Conservation (phyloP, 1,284 basidiomycete genomes). For the Ustilago bromivora region DNA sequence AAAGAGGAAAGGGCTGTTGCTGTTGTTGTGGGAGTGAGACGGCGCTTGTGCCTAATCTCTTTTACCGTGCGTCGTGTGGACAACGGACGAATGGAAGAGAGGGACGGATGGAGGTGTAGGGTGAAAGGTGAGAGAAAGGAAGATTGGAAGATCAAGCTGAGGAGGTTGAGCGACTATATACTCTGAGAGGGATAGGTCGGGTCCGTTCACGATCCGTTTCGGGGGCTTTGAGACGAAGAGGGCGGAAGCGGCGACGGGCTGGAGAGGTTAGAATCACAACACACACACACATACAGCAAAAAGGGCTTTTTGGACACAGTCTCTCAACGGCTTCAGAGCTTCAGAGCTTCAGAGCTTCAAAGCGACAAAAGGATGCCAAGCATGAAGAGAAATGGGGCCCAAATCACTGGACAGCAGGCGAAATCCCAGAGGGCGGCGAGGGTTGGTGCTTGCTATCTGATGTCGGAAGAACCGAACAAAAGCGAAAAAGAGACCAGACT, state of each 20-base stretch:
- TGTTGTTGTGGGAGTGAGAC: constrained; percentile 21
- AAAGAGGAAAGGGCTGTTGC: constrained; percentile 15
- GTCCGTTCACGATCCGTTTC: background rate
- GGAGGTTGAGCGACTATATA: constrained; percentile 34
- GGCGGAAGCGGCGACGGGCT: constrained; percentile 1
- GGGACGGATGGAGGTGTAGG: constrained; percentile 9
- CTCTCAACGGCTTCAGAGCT: background rate
- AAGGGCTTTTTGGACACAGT: constrained; percentile 6
- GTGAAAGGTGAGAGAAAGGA: constrained; percentile 24
- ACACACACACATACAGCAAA: constrained; percentile 1
- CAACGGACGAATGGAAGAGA: constrained; percentile 21
- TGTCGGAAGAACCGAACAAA: constrained; percentile 42
- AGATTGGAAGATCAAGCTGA: constrained; percentile 1
- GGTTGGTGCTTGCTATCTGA: background rate
- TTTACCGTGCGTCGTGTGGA: constrained; percentile 20
- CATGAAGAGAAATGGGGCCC: constrained; percentile 18
- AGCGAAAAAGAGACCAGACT: constrained; percentile 8
- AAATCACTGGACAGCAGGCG: background rate
- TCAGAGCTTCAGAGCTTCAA: background rate
- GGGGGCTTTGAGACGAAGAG: background rate
- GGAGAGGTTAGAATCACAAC: constrained; percentile 4
- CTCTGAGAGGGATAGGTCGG: constrained; percentile 9
- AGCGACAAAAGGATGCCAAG: constrained; percentile 1
- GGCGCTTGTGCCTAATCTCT: constrained; percentile 50
- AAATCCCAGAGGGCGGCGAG: constrained; percentile 13